phyloP scores from a whole-genome alignment of 352 stramenopile genomes.

The Phytophthora tentaculata region DNA sequence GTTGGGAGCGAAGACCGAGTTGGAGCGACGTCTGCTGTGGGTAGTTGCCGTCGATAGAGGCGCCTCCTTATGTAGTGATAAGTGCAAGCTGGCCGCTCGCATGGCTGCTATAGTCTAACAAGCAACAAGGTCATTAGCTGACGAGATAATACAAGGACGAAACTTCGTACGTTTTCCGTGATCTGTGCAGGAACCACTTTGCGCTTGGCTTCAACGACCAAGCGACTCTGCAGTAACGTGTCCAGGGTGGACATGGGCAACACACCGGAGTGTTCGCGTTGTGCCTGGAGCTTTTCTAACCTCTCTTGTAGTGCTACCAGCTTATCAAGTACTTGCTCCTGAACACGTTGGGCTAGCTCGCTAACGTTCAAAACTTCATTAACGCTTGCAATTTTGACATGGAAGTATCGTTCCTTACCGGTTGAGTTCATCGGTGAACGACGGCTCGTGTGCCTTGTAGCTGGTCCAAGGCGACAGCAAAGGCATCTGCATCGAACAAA shows the following conservation, averaged over 20 bases:
- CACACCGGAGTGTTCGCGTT: constrained; percentile 52
- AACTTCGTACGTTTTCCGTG: constrained; percentile 43
- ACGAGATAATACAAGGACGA: background rate
- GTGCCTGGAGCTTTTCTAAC: constrained; percentile 48
- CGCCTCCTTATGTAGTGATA: constrained; percentile 2
- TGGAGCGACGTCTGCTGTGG: constrained; percentile 14
- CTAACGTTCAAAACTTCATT: constrained; percentile 26
- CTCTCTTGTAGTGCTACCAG: constrained; percentile 47
- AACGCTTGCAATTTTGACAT: no score
- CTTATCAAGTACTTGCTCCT: constrained; percentile 48
- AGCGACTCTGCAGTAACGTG: constrained; percentile 57
- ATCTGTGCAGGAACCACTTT: constrained; percentile 53
- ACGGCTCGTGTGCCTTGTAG: constrained; percentile 47
- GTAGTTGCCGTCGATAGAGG: background rate
- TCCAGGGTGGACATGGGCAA: constrained; percentile 45
- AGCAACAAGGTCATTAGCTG: background rate
- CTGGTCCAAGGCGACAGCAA: constrained; percentile 56
- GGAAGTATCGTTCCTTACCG: constrained; percentile 21
- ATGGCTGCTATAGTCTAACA: constrained; percentile 58
- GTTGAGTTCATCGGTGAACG: constrained; percentile 60
- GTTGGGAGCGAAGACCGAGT: constrained; percentile 8
- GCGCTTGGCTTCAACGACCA: constrained; percentile 74
- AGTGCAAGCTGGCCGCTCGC: constrained; percentile 38
- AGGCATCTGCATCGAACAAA: constrained; percentile 30
- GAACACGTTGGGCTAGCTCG: constrained; percentile 47